Percentiles rank a stretch among this genome's conserved stretches.
Evolutionary conservation across 345 rosid genomes (phyloP).

Genomic region (Ricinus communis): DNA sequence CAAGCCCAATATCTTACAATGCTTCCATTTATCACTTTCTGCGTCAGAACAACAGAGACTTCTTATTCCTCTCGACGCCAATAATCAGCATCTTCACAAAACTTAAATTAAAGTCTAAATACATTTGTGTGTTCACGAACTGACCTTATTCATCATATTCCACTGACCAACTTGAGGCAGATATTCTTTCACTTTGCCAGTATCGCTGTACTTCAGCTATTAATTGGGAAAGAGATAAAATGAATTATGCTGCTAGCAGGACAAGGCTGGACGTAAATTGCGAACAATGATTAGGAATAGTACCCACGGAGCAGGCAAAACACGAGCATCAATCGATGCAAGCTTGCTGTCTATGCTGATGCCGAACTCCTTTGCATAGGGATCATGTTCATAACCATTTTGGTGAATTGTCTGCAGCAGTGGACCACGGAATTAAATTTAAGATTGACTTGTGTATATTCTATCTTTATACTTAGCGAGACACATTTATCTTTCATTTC

Average conservation of each 20-base stretch:
- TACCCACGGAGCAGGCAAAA: constrained; percentile 52
- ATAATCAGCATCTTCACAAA: not conserved
- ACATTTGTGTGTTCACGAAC: constrained; percentile 2
- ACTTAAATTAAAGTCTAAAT: not conserved
- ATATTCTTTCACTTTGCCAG: constrained; percentile 39
- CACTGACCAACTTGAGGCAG: constrained; percentile 49
- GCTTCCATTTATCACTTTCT: constrained; percentile 52
- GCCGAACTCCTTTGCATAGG: constrained; percentile 41
- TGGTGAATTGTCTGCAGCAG: constrained; percentile 30
- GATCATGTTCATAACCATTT: constrained; percentile 33
- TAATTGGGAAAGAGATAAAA: not conserved
- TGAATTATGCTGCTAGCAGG: constrained; percentile 3
- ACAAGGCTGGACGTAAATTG: not conserved
- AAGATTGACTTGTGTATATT: too few species aligned
- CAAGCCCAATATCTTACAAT: constrained; percentile 40
- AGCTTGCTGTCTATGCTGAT: constrained; percentile 35
- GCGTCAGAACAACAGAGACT: constrained; percentile 4
- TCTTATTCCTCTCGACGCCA: constrained; percentile 3
- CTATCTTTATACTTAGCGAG: not conserved
- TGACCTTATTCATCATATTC: constrained; percentile 53
- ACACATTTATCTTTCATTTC: not conserved
- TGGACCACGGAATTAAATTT: not conserved
- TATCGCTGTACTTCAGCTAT: constrained; percentile 43
- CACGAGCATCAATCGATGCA: constrained; percentile 40
- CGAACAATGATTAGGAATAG: not conserved